These are phyloP conservation scores for Achaetomiella virescens DNA, from an alignment of 495 filamentous ascomycete genomes.

Conservation along the genomic window DNA sequence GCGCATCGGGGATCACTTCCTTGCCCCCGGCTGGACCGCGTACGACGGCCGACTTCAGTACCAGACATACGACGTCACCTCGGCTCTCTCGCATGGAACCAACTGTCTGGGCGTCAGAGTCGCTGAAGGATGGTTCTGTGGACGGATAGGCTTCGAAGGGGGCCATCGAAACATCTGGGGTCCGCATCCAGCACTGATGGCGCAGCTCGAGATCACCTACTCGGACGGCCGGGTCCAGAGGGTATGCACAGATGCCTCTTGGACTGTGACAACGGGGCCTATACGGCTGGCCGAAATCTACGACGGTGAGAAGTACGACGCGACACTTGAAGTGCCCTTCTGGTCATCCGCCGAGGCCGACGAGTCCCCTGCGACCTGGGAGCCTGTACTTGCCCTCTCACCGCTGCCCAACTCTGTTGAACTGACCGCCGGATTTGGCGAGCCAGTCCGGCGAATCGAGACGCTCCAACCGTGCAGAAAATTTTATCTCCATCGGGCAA, in stretches of 20 bases:
- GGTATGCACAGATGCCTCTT: background rate
- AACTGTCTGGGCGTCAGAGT: background rate
- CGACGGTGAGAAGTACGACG: background rate
- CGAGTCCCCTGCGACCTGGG: background rate
- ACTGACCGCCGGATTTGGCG: background rate
- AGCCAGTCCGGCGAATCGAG: background rate
- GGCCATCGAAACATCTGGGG: background rate
- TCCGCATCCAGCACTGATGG: background rate
- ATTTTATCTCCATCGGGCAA: conserved; percentile 15
- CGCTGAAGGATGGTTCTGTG: background rate
- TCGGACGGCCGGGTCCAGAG: background rate
- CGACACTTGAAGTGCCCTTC: background rate
- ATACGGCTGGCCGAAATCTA: too few species aligned
- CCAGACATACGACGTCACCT: background rate
- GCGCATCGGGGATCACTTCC: background rate
- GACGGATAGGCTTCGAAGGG: background rate
- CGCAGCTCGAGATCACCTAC: background rate
- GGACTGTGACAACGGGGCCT: background rate
- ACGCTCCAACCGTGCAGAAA: background rate
- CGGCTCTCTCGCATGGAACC: background rate
- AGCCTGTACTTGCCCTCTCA: background rate
- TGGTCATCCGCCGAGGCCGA: background rate
- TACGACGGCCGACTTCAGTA: background rate
- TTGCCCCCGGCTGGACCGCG: background rate
- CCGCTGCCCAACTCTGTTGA: background rate